Evolutionary conservation across 2,329 filamentous ascomycete genomes (phyloP), one percentile per base, ranked within the genome.

Genomic region (Ceratocystis huliohia): DNA sequence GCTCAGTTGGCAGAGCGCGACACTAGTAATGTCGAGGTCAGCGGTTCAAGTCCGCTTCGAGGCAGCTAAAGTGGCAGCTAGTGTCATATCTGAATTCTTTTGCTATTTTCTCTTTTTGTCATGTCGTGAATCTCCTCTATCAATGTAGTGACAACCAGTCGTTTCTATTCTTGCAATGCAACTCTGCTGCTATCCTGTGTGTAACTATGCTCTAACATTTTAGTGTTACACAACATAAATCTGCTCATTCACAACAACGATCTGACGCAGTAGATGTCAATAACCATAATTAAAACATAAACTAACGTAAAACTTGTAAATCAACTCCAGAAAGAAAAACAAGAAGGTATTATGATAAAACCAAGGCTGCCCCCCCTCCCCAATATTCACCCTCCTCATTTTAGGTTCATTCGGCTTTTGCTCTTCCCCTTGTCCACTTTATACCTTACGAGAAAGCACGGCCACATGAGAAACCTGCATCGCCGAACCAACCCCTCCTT

Each of bases 381-480:
- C 20, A 50, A 50, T 7, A n/a, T 20, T 48, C 5, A 17, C 17
- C 20, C 8, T n/a, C 6, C 46, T 6, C 20, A 20, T 50, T 50
- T 20, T 22, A 4, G n/a, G 17, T 10, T 20, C n/a, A 48, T 20
- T 20, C 46, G 37, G 3, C 37, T 41, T 13, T 41, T 20, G 17
- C 22, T 50, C 17, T 20, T 50, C 46, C 46, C 46, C 46, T 13
- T 50, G 6, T 22, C 10, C 7, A 22, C 46, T 22, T 10, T 41
- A 41, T 10, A 20, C 4, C n/a, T 50, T 50, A 5, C n/a, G 46
- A 4, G 46, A n/a, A n/a, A 50, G n/a, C 46, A 68, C 66, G n/a
- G 48, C 75, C 20, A 78, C 75, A 68, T 77, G 77, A 56, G 75
- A 73, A 20, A 78, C 71, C 69, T 78, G 74, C 74, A 78, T 75